These are phyloP conservation scores for Senecio squalidus DNA, from an alignment of 140 eudicot genomes.

Conservation along the genomic window DNA sequence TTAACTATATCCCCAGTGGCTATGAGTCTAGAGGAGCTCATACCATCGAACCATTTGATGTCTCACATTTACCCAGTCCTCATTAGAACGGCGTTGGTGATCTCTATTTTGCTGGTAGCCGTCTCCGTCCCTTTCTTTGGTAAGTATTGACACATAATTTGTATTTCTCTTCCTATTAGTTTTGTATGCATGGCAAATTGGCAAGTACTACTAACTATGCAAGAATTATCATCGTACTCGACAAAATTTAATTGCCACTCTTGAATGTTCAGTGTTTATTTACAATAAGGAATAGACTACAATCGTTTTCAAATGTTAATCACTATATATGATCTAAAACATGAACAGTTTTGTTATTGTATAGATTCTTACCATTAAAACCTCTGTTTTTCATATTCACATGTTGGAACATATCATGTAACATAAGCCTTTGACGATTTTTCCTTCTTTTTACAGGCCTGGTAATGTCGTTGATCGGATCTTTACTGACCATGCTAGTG, in stretches of 20 bases:
- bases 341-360: not conserved
- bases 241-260: not conserved
- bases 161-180: not conserved
- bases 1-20: constrained; percentile 90
- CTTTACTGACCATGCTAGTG: constrained; percentile 91
- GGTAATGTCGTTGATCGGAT: constrained; percentile 92
- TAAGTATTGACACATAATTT: constrained; percentile 18
- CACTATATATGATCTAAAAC: too few species aligned
- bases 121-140: constrained; percentile 79
- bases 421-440: not conserved
- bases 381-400: not conserved
- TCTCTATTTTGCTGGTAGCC: constrained; percentile 69
- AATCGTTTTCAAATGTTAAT: too few species aligned
- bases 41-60: constrained; percentile 52
- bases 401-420: not conserved
- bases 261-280: not conserved
- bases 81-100: constrained; percentile 76
- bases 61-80: constrained; percentile 55
- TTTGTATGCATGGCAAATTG: not conserved
- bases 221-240: too few species aligned
- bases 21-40: constrained; percentile 77
- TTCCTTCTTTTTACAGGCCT: constrained; percentile 45
- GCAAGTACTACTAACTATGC: too few species aligned
- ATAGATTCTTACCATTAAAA: not conserved
- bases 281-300: too few species aligned